A percentile compares a stretch with the other conserved stretches of the same genome.
Evolutionary conservation across 768 basidiomycete species (phyloP).

Genomic region (Boletellus emodensis): DNA sequence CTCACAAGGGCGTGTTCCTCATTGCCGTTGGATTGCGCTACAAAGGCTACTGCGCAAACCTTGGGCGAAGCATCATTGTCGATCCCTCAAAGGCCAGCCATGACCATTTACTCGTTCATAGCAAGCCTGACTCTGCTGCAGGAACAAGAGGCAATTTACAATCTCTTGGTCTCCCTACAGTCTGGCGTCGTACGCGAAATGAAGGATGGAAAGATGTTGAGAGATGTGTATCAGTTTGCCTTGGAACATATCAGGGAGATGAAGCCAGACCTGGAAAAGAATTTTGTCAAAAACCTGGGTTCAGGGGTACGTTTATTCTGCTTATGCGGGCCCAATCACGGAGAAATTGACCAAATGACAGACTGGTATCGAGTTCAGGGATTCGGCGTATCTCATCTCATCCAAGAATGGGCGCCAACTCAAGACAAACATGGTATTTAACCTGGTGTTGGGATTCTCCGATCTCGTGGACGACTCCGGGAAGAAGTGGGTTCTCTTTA

Average conservation of each 20-base stretch:
- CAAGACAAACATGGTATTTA: conserved; percentile 80
- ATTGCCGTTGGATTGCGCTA: conserved; percentile 87
- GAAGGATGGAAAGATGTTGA: conserved; percentile 70
- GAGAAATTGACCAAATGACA: conserved; percentile 29
- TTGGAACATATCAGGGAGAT: conserved; percentile 67
- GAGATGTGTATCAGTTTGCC: conserved; percentile 81
- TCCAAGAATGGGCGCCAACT: conserved; percentile 72
- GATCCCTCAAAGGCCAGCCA: conserved; percentile 75
- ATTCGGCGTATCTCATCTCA: conserved; percentile 78
- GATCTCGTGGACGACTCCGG: conserved; percentile 74
- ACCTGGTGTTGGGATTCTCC: conserved; percentile 79
- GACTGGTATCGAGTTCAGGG: conserved; percentile 96
- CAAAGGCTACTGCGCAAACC: conserved; percentile 88
- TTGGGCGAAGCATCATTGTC: conserved; percentile 93
- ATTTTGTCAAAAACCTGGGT: conserved; percentile 86
- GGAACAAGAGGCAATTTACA: conserved; percentile 91
- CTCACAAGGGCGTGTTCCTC: conserved; percentile 84
- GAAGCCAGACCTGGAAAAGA: conserved; percentile 75
- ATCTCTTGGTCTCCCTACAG: conserved; percentile 73
- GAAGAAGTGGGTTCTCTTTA: conserved; percentile 55
- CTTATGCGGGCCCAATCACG: neutral
- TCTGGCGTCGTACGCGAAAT: conserved; percentile 68
- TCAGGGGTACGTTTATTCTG: conserved; percentile 62
- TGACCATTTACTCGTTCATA: neutral
- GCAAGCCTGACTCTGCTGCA: conserved; percentile 29